Base-by-base conservation (phyloP, 202 grass and related monocot genomes). In the Hordeum pubiflorum region DNA sequence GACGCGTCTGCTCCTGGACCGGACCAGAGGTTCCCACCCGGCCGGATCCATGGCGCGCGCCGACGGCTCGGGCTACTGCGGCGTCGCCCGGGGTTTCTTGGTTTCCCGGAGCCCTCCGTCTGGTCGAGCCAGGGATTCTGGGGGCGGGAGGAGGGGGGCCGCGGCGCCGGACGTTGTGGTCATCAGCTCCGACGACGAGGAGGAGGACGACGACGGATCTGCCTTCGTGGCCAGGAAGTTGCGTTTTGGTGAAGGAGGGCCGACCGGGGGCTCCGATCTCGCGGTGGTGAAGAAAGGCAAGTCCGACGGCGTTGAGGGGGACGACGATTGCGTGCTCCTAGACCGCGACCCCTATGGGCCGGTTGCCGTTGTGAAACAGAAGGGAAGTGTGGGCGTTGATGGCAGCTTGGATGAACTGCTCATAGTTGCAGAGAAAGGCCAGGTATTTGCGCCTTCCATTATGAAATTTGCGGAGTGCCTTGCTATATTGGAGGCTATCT, bases 151-250 rank as follows among this genome's bases (percentile, higher is more conserved):
- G 58, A 93, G 83, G 90, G 83, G 79, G 14, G 12, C 7, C 52
- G 61, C 77, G 15, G 76, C 26, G 50, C 36, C 33, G 22, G 86
- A 58, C 72, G 13, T 95, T 41, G 92, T 99, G 56, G 92, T 95
- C 0, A 90, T 99, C 68, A 96, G 92, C 85, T 99, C 96, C 15
- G 96, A 94, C 21, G 96, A 99, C 23, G 96, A 99, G 21, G 85
- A 40, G 38, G 37, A 40, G 39, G 39, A 92, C 22, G 67, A 27
- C 3, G 68, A 69, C 13, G 40, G 39, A 71, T 69, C 66, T 38
- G 8, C 27, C 24, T 24, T 46, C n/a, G 26, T 59, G 20, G 54
- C n/a, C 10, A 55, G 21, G 20, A 76, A 55, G 14, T 1, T 15
- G 63, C 31, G 86, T 46, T 74, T 88, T 12, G 48, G 59, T 68